Evolutionary conservation across 176 grass and related monocot species (phyloP), one percentile per base, ranked within the genome.

Genomic region (Cocos nucifera): DNA sequence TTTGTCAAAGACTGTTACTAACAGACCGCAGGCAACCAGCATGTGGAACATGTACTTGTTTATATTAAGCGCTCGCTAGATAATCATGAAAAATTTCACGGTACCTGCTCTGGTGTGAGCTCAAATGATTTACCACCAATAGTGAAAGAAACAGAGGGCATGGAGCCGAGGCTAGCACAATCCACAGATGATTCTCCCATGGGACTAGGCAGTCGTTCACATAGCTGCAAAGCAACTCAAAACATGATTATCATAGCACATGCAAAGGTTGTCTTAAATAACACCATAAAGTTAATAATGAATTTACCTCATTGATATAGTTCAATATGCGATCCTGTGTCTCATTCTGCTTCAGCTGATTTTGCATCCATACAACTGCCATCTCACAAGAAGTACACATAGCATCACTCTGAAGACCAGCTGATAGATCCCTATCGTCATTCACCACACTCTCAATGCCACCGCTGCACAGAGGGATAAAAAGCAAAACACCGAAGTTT

Each of bases 331-430:
- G 65, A 10, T 91, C 87, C 62, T 78, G 75, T 17, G 81, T 91
- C 50, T 67, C 59, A 72, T 97, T 97, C 62, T 78, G 75, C 57
- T 52, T 69, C 19, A 91, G 54, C 17, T 91, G 72, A 50, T 86
- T 88, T 53, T 85, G 86, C 92, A 88, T 91, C 92, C 92, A 97
- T 2, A 65, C 72, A 48, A 83, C 78, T 61, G 79, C 64, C 55
- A 70, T 70, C 67, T 70, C 86, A 85, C 64, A 29, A 53, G n/a
- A 21, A 54, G 19, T 16, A 61, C 74, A 28, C 25, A 35, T 32
- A 12, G 3, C 49, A 49, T 25, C 12, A 55, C 21, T 16, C 19
- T 60, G 50, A 15, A 67, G 25, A 67, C 65, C 65, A 39, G 51
- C 18, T 54, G 65, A 67, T 67, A 56, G 24, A 67, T 6, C 65